Conservation (phyloP, 116 monocot species). For the Iris pallida region DNA sequence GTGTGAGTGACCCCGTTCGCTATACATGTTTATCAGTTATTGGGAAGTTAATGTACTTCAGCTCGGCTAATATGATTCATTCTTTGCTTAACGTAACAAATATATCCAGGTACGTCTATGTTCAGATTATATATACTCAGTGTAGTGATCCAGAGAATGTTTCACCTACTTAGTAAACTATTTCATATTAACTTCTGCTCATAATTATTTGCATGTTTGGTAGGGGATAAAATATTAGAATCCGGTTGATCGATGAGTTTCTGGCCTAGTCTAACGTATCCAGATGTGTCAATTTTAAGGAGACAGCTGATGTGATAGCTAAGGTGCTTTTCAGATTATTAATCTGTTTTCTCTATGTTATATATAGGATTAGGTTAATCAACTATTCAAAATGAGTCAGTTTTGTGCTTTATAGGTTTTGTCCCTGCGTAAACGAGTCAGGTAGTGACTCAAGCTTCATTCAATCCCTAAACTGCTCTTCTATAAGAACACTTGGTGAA, state of each 20-base stretch:
- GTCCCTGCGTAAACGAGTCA: no score
- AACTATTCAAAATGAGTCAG: no score
- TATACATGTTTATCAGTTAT: constrained; percentile 89
- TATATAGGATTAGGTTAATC: no score
- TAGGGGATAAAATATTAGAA: constrained; percentile 98
- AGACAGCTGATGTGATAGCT: constrained; percentile 94
- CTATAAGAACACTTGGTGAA: neutral
- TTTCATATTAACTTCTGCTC: no score
- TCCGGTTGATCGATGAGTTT: constrained; percentile 92
- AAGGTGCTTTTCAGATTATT: constrained; percentile 48
- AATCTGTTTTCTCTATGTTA: no score
- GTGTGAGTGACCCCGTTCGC: constrained; percentile 89
- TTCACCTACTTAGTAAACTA: no score
- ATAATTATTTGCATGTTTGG: constrained; percentile 15
- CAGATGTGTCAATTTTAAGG: constrained; percentile 87
- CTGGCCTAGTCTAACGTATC: constrained; percentile 92
- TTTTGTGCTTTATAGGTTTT: no score
- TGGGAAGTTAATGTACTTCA: constrained; percentile 92
- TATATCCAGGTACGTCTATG: constrained; percentile 95
- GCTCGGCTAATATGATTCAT: constrained; percentile 91
- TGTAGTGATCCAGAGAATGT: no score
- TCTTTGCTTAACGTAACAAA: constrained; percentile 71
- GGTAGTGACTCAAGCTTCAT: no score
- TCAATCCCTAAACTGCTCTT: no score
- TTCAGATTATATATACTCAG: no score